Conservation (phyloP, 2,329 filamentous ascomycete species). For the Aspergillus ruber region DNA sequence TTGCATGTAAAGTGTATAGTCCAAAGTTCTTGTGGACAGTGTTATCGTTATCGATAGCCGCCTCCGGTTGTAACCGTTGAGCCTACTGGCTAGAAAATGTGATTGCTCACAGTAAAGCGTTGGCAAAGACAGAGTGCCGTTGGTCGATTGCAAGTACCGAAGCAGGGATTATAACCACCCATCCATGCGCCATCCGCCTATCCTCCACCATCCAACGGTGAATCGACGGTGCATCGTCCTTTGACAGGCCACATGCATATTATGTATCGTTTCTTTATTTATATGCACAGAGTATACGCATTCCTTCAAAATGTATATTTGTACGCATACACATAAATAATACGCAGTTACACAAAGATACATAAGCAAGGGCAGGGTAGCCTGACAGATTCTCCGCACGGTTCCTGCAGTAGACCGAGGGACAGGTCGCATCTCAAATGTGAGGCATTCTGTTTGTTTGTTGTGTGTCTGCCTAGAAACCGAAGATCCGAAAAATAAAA, state of each 20-base stretch:
- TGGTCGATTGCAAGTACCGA: background rate
- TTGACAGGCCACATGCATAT: background rate
- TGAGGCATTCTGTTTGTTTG: slow-evolving; percentile 1
- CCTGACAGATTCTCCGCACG: slow-evolving; percentile 16
- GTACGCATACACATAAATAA: background rate
- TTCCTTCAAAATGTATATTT: background rate
- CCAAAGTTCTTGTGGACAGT: no score
- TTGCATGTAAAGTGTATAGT: background rate
- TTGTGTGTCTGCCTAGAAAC: no score
- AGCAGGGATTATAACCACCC: background rate
- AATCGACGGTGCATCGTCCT: background rate
- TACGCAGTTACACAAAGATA: background rate
- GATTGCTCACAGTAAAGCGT: background rate
- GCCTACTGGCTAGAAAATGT: background rate
- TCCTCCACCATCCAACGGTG: no score
- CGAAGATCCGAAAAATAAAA: no score
- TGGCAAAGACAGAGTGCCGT: no score
- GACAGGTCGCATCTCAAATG: slow-evolving; percentile 16
- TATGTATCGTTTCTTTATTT: background rate
- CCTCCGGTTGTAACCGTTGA: background rate
- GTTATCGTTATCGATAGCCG: background rate
- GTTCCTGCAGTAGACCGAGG: slow-evolving; percentile 34
- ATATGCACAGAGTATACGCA: background rate
- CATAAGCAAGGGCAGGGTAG: background rate
- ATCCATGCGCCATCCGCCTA: background rate